Conservation (phyloP, 495 filamentous ascomycete genomes). For the Xylaria bambusicola region DNA sequence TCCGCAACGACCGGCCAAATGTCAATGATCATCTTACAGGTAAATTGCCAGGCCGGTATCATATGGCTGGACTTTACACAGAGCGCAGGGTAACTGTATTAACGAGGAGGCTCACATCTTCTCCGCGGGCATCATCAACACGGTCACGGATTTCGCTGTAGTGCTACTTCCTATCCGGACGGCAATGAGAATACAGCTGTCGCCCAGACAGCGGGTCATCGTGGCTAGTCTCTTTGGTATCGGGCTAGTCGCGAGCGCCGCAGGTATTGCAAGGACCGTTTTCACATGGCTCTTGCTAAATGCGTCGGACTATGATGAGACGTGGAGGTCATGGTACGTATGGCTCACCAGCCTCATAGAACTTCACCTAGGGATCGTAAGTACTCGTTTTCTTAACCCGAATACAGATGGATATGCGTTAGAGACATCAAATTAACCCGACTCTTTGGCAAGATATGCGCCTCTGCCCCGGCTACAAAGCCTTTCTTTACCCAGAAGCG, state of each 20-base stretch:
- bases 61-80: constrained; percentile 53
- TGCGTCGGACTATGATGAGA: constrained; percentile 43
- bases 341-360: constrained; percentile 58
- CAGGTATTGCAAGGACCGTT: constrained; percentile 57
- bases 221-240: constrained; percentile 60
- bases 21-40: background rate
- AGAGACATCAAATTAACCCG: too few relatives aligned
- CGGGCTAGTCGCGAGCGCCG: constrained; percentile 60
- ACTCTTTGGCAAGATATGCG: too few relatives aligned
- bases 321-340: constrained; percentile 57
- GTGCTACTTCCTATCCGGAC: constrained; percentile 63
- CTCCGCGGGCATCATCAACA: constrained; percentile 59
- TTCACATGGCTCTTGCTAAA: constrained; percentile 30
- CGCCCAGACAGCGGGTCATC: constrained; percentile 54
- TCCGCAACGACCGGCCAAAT: background rate
- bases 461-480: constrained; percentile 57
- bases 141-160: constrained; percentile 58
- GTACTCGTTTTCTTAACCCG: constrained; percentile 18
- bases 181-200: constrained; percentile 57
- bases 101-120: constrained; percentile 53
- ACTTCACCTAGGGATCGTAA: constrained; percentile 62
- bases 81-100: constrained; percentile 48
- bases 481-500: constrained; percentile 42
- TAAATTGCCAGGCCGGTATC: constrained; percentile 50
- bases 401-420: too few relatives aligned